Percentiles rank a stretch among this genome's conserved stretches.
Conservation (phyloP, 805 yeast genomes). For the Saturnispora galanensis region DNA sequence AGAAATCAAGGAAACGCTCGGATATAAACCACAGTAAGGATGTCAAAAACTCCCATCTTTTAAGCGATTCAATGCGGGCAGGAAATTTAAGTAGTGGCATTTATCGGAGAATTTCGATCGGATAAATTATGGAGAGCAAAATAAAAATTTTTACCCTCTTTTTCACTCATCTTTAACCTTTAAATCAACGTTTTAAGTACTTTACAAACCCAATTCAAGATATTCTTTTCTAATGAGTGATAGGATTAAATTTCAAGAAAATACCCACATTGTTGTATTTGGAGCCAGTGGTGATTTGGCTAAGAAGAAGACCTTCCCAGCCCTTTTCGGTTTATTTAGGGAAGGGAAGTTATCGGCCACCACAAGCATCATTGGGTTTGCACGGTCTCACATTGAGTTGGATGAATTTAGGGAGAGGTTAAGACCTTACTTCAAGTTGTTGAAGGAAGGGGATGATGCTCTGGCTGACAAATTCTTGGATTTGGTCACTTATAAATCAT, state of each 20-base stretch:
- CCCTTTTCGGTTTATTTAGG: slow-evolving; percentile 63
- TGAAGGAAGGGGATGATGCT: slow-evolving; percentile 22
- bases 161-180: neutral
- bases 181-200: neutral
- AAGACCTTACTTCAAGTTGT: slow-evolving; percentile 44
- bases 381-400: slow-evolving; percentile 64
- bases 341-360: slow-evolving; percentile 67
- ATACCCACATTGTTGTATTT: slow-evolving; percentile 69
- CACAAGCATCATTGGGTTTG: slow-evolving; percentile 81
- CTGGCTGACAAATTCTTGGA: slow-evolving; percentile 51
- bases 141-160: neutral
- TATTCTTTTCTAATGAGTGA: slow-evolving; percentile 2
- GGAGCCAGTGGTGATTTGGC: slow-evolving; percentile 97
- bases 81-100: neutral
- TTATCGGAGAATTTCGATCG: no score
- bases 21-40: no score
- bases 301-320: slow-evolving; percentile 90
- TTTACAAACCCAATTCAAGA: no score
- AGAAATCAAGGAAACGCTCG: no score
- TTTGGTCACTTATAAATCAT: slow-evolving; percentile 59
- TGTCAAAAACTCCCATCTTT: neutral
- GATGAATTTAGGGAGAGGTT: slow-evolving; percentile 65
- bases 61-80: neutral
- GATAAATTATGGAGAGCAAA: neutral
- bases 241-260: slow-evolving; percentile 41